Conservation (phyloP, 768 basidiomycete species). For the Termitomyces sp. region DNA sequence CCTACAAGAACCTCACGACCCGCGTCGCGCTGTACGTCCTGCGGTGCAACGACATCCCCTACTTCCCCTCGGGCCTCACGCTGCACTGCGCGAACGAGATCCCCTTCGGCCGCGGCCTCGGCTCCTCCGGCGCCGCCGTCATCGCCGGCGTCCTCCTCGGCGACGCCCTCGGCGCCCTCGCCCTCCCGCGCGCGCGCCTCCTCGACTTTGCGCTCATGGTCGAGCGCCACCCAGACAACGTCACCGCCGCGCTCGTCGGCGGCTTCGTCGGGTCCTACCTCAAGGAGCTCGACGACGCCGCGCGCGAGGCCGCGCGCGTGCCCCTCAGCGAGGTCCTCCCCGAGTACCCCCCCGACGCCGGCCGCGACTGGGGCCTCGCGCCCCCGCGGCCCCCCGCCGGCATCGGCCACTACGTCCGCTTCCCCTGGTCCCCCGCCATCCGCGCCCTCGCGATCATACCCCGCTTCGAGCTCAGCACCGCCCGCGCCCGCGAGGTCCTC, state of each 20-base stretch:
- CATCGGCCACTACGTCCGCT: slow-evolving; percentile 92
- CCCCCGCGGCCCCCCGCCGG: slow-evolving; percentile 84
- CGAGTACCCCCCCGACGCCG: slow-evolving; percentile 91
- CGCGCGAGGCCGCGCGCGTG: slow-evolving; percentile 80
- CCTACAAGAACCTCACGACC: slow-evolving; percentile 96
- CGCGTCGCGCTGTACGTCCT: slow-evolving; percentile 97
- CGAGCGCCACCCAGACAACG: slow-evolving; percentile 98
- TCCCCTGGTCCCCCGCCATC: slow-evolving; percentile 79
- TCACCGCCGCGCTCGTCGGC: slow-evolving; percentile 94
- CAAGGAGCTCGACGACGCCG: slow-evolving; percentile 78
- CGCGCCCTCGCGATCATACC: slow-evolving; percentile 94
- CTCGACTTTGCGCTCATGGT: slow-evolving; percentile 99
- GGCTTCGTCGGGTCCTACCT: slow-evolving; percentile 98
- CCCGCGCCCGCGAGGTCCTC: slow-evolving; percentile 87
- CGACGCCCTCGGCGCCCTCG: slow-evolving; percentile 71
- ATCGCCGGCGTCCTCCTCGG: slow-evolving; percentile 94
- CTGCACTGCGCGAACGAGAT: slow-evolving; percentile 90
- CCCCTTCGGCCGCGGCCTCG: slow-evolving; percentile 95
- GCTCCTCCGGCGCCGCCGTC: slow-evolving; percentile 98
- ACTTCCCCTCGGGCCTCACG: slow-evolving; percentile 71
- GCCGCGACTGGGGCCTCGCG: slow-evolving; percentile 83
- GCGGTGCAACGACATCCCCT: slow-evolving; percentile 73
- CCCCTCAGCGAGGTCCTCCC: slow-evolving; percentile 95
- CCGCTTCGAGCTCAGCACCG: slow-evolving; percentile 92
- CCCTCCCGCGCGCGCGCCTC: slow-evolving; percentile 63